These are phyloP conservation scores for Geotrichum fermentans DNA, from an alignment of 1,139 yeast species.

Conservation along the genomic window DNA sequence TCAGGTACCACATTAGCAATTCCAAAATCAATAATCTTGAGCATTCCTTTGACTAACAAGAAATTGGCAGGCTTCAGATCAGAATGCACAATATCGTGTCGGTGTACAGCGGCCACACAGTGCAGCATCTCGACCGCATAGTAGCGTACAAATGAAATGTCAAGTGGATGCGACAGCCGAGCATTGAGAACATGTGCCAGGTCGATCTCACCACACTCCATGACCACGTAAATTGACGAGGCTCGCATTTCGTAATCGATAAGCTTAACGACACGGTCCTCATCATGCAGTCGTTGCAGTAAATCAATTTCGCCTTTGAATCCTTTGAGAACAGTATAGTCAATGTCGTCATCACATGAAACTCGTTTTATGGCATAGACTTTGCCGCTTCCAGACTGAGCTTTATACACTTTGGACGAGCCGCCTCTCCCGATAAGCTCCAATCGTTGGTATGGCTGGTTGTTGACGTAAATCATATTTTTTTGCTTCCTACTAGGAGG, in stretches of 20 bases:
- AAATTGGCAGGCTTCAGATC: conserved; percentile 96
- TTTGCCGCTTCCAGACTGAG: conserved; percentile 50
- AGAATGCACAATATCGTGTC: conserved; percentile 84
- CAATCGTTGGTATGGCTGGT: conserved; percentile 62
- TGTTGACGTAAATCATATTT: conserved; percentile 46
- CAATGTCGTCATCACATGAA: conserved; percentile 66
- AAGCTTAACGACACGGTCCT: conserved; percentile 72
- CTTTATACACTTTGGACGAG: conserved; percentile 85
- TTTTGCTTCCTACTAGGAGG: conserved; percentile 26
- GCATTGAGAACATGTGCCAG: conserved; percentile 74
- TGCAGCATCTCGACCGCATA: conserved; percentile 75
- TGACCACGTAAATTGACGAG: conserved; percentile 64
- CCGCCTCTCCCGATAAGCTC: conserved; percentile 92
- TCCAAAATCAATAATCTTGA: conserved; percentile 92
- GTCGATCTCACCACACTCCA: conserved; percentile 96
- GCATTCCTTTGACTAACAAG: conserved; percentile 73
- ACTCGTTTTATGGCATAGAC: conserved; percentile 81
- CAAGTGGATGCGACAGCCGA: conserved; percentile 51
- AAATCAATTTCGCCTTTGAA: conserved; percentile 89
- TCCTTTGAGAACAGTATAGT: conserved; percentile 64
- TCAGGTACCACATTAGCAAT: conserved; percentile 94
- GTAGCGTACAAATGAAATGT: conserved; percentile 72
- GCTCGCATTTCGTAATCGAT: conserved; percentile 67
- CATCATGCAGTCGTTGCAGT: conserved; percentile 53
- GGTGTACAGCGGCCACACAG: conserved; percentile 85